Conservation (phyloP, 2,329 filamentous ascomycete species). For the Microcyclospora pomicola region DNA sequence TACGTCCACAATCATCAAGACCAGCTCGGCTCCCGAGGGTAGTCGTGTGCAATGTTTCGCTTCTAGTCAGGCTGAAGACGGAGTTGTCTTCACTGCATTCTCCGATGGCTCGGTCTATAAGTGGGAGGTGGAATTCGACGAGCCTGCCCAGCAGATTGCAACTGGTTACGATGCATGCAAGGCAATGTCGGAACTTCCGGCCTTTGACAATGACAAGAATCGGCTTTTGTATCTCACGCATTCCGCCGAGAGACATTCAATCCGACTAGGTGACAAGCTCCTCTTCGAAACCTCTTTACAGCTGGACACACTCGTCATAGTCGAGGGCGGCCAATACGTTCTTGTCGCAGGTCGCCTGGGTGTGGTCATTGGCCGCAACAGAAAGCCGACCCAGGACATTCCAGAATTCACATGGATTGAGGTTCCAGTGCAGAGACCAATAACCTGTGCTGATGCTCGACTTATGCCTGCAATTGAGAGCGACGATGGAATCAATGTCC, state of each 20-base stretch:
- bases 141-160: conserved; percentile 7
- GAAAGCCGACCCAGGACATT: conserved; percentile 16
- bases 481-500: conserved; percentile 22
- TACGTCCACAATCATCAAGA: conserved; percentile 67
- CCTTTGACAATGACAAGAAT: background rate
- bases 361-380: conserved; percentile 47
- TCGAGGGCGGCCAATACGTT: conserved; percentile 44
- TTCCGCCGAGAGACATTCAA: conserved; percentile 10
- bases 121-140: conserved; percentile 42
- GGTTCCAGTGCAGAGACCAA: conserved; percentile 43
- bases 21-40: conserved; percentile 44
- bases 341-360: conserved; percentile 40
- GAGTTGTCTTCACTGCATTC: conserved; percentile 40
- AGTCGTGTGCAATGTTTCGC: conserved; percentile 38
- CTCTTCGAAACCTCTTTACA: conserved; percentile 24
- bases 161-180: conserved; percentile 9
- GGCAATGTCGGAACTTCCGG: conserved; percentile 5
- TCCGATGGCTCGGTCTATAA: conserved; percentile 35
- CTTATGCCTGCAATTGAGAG: conserved; percentile 7
- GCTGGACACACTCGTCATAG: conserved; percentile 29
- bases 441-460: conserved; percentile 54
- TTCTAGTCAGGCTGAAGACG: conserved; percentile 36
- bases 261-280: conserved; percentile 24
- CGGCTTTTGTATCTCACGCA: conserved; percentile 9
- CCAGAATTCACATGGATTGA: conserved; percentile 40